Conservation (phyloP, 768 basidiomycete genomes). For the Tubosaeta sp. region DNA sequence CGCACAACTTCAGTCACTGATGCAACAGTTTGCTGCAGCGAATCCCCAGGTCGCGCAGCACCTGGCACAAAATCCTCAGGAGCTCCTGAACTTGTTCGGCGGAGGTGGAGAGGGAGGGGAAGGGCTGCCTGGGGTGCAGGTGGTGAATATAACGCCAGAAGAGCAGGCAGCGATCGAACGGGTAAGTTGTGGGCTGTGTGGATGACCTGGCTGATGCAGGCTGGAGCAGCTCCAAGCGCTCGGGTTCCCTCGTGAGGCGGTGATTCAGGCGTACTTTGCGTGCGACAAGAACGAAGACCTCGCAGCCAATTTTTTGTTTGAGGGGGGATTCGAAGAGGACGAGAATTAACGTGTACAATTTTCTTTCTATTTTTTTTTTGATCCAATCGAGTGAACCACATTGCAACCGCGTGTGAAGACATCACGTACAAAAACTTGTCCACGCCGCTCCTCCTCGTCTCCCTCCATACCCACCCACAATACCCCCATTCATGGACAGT, state of each 20-base stretch:
- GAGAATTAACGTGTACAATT: background rate
- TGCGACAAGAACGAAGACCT: constrained; percentile 97
- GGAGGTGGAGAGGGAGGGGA: constrained; percentile 37
- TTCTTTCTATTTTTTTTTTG: background rate
- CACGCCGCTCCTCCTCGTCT: constrained; percentile 9
- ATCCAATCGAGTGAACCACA: constrained; percentile 10
- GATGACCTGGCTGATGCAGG: constrained; percentile 3
- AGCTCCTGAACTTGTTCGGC: constrained; percentile 60
- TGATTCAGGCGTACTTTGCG: constrained; percentile 87
- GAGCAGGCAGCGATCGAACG: constrained; percentile 87
- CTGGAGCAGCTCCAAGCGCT: constrained; percentile 67
- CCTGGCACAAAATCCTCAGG: constrained; percentile 69
- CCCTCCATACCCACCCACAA: constrained; percentile 26
- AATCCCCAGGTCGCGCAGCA: constrained; percentile 75
- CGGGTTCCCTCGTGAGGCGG: constrained; percentile 79
- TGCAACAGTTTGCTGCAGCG: constrained; percentile 72
- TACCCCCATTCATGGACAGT: constrained; percentile 9
- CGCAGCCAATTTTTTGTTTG: constrained; percentile 92
- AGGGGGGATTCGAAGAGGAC: constrained; percentile 42
- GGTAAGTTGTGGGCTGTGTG: constrained; percentile 44
- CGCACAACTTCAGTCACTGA: constrained; percentile 64
- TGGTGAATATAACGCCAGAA: constrained; percentile 73
- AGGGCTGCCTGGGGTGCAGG: constrained; percentile 34
- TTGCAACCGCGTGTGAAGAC: constrained; percentile 26
- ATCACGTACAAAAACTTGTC: constrained; percentile 29